phyloP scores from a whole-genome alignment of 352 stramenopile species.

The Albugo candida region DNA sequence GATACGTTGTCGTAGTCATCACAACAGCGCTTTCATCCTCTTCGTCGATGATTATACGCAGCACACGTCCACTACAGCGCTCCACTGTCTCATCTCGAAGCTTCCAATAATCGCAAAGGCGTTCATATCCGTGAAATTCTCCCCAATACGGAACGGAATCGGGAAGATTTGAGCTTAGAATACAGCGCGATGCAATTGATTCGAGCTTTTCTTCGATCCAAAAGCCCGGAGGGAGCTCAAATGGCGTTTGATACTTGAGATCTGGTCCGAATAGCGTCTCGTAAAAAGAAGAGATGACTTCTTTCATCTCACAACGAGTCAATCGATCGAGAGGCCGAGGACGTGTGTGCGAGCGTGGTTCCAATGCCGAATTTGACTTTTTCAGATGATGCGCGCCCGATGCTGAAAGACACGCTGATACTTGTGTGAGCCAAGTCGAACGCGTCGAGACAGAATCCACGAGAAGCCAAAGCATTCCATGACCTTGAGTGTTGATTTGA shows the following conservation, averaged over 20 bases:
- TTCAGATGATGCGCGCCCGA: background rate
- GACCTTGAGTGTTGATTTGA: slow-evolving; percentile 74
- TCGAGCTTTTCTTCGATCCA: slow-evolving; percentile 36
- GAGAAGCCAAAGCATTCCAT: slow-evolving; percentile 66
- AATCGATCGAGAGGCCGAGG: background rate
- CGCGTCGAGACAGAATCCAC: slow-evolving; percentile 73
- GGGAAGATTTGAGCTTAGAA: slow-evolving; percentile 71
- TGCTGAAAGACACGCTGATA: slow-evolving; percentile 39
- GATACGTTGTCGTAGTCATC: slow-evolving; percentile 75
- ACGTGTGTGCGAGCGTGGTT: background rate
- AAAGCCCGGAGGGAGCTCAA: slow-evolving; percentile 54
- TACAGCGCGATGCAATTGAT: slow-evolving; percentile 31
- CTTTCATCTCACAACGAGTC: slow-evolving; percentile 56
- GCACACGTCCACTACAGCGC: slow-evolving; percentile 54
- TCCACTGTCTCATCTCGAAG: slow-evolving; percentile 74
- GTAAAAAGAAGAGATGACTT: slow-evolving; percentile 59
- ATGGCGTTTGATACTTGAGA: slow-evolving; percentile 57
- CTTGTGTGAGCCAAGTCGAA: slow-evolving; percentile 63
- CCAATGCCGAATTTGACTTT: slow-evolving; percentile 12
- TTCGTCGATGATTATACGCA: slow-evolving; percentile 68
- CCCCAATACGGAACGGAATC: slow-evolving; percentile 76
- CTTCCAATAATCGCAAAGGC: slow-evolving; percentile 76
- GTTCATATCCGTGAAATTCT: slow-evolving; percentile 77
- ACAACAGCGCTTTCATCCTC: slow-evolving; percentile 75
- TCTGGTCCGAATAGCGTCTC: slow-evolving; percentile 54